These are phyloP conservation scores for Colletotrichum filicis DNA, from an alignment of 2,329 filamentous ascomycete genomes.

Conservation along the genomic window DNA sequence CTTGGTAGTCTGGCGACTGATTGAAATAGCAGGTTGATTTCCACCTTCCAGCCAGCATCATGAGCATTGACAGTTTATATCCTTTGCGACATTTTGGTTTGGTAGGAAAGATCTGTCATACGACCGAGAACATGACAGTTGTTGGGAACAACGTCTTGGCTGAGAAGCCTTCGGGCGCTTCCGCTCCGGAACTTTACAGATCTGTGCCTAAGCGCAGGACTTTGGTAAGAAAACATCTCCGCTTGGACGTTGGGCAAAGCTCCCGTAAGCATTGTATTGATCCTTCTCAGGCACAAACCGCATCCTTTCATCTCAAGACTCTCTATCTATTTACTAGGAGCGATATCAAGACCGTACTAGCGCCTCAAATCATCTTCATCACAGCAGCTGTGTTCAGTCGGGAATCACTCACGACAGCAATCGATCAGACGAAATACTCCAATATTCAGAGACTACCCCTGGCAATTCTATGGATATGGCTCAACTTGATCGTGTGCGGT, in stretches of 20 bases:
- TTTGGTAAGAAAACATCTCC: neutral
- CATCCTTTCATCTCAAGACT: conserved; percentile 36
- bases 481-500: conserved; percentile 41
- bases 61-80: neutral
- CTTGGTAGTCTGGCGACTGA: neutral
- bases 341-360: conserved; percentile 46
- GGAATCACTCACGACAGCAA: neutral
- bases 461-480: conserved; percentile 40
- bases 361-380: conserved; percentile 44
- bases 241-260: neutral
- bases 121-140: neutral
- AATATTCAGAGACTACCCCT: neutral
- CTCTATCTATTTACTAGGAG: conserved; percentile 45
- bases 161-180: conserved; percentile 1
- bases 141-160: neutral
- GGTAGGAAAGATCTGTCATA: neutral
- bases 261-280: neutral
- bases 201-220: neutral
- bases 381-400: conserved; percentile 18
- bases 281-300: neutral
- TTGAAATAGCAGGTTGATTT: neutral
- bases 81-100: neutral
- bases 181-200: neutral
- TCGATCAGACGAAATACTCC: neutral
- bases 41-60: too few relatives aligned